Conservation (phyloP, 805 yeast genomes). For the Saturnispora diversa region DNA sequence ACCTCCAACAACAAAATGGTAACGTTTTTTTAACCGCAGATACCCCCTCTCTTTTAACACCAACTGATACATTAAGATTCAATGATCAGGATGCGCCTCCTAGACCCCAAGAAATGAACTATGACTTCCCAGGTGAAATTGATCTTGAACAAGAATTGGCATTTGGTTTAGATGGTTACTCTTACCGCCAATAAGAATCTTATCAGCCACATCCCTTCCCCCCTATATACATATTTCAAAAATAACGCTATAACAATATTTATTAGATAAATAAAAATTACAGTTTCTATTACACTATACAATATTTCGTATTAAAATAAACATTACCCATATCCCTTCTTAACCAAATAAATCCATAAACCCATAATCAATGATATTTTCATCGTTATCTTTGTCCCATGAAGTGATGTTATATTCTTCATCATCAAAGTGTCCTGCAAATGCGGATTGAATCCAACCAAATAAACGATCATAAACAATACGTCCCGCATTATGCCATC, state of each 20-base stretch:
- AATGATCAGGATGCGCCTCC: conserved; percentile 51
- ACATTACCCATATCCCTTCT: background rate
- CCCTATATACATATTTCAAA: too few relatives aligned
- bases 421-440: conserved; percentile 37
- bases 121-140: conserved; percentile 23
- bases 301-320: too few relatives aligned
- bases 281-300: too few relatives aligned
- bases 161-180: conserved; percentile 54
- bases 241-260: background rate
- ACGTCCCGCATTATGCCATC: conserved; percentile 63
- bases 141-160: conserved; percentile 61
- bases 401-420: background rate
- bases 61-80: conserved; percentile 34
- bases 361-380: background rate
- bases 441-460: conserved; percentile 58
- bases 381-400: conserved; percentile 1
- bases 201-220: background rate
- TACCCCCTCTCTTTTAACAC: conserved; percentile 33
- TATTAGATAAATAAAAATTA: background rate
- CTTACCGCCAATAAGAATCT: conserved; percentile 11
- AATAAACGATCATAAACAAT: conserved; percentile 62
- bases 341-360: conserved; percentile 21
- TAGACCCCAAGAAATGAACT: conserved; percentile 46
- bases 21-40: conserved; percentile 6
- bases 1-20: conserved; percentile 20